These are phyloP conservation scores for Fonsecaea nubica DNA, from an alignment of 2,329 filamentous ascomycete species.

Conservation along the genomic window DNA sequence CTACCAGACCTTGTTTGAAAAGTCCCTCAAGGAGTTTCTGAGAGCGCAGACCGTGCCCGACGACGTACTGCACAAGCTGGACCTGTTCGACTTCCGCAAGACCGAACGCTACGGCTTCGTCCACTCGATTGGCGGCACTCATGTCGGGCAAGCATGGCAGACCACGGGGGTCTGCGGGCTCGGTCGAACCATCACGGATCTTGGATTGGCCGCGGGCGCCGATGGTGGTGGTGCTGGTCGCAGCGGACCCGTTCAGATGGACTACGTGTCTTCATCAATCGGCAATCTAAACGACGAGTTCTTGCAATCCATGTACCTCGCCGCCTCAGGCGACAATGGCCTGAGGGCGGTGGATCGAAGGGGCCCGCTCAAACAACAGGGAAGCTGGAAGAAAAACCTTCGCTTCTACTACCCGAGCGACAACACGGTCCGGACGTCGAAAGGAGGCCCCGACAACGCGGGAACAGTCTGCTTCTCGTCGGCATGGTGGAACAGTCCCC, in stretches of 20 bases:
- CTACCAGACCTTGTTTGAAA: constrained; percentile 64
- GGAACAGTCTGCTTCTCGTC: constrained; percentile 83
- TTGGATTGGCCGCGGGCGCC: constrained; percentile 62
- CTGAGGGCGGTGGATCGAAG: constrained; percentile 46
- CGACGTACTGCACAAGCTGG: constrained; percentile 70
- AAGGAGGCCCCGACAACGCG: constrained; percentile 67
- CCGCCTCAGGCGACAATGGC: constrained; percentile 63
- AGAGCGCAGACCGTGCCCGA: constrained; percentile 69
- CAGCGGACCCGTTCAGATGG: constrained; percentile 40
- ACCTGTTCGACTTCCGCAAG: constrained; percentile 79
- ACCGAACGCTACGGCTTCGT: constrained; percentile 79
- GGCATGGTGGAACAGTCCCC: constrained; percentile 70
- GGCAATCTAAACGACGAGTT: constrained; percentile 75
- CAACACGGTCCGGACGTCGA: constrained; percentile 70
- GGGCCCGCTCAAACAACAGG: constrained; percentile 19
- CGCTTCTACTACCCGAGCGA: constrained; percentile 82
- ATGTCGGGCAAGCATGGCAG: constrained; percentile 55
- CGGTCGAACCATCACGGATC: constrained; percentile 66
- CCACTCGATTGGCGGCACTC: constrained; percentile 73
- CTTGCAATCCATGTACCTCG: constrained; percentile 65
- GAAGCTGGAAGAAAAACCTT: constrained; percentile 55
- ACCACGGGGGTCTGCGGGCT: constrained; percentile 77
- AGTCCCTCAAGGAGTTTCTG: constrained; percentile 75
- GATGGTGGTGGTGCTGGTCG: constrained; percentile 36
- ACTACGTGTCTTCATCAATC: constrained; percentile 70